Evolutionary conservation across 177 flowering plant genomes (phyloP), one percentile per base, ranked within the genome.

Genomic region (Vitis hybrid): DNA sequence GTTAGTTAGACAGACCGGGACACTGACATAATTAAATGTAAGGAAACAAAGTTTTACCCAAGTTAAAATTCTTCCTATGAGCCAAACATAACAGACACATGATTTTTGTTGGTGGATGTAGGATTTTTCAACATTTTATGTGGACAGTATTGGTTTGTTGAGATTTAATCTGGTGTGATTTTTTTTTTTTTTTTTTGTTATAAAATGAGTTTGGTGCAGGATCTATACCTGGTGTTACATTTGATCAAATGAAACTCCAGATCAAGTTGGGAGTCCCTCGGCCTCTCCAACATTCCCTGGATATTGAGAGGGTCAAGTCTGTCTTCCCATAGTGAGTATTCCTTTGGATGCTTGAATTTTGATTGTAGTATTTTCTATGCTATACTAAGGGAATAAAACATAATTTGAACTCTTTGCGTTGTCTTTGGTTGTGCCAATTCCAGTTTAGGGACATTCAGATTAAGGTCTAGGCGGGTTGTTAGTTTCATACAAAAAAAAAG

Each of bases 281-380:
- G 56, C 67, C 89, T 68, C 87, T 87, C n/a, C 97, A 94, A 65
- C 85, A 80, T 57, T 75, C 79, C 34, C 70, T 94, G 77, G 97
- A 94, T 75, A 75, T 91, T 61, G 92, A 91, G 76, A 85, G 81
- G 59, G 89, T 94, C 65, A 94, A 94, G 73, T 87, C 97, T 15
- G 92, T 92, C 51, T 94, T 94, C 71, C 98, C 97, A 4, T 94
- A 91, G 98, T 94, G 75, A 92, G 98, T 87, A 18, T 13, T 52
- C 30, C 58, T 50, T 7, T 21, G 49, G 45, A 66, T n/a, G 10
- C 10, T 6, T 15, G 9, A 11, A 11, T 5, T 60, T 74, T 55
- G 15, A 23, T 52, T 49, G 19, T 30, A 19, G 6, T 10, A 52
- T 62, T 23, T 14, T 40, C 12, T 34, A 51, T 52, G 32, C 0